Base-by-base conservation (phyloP, 2,329 filamentous ascomycete species). In the Exophiala phaeomuriformis region DNA sequence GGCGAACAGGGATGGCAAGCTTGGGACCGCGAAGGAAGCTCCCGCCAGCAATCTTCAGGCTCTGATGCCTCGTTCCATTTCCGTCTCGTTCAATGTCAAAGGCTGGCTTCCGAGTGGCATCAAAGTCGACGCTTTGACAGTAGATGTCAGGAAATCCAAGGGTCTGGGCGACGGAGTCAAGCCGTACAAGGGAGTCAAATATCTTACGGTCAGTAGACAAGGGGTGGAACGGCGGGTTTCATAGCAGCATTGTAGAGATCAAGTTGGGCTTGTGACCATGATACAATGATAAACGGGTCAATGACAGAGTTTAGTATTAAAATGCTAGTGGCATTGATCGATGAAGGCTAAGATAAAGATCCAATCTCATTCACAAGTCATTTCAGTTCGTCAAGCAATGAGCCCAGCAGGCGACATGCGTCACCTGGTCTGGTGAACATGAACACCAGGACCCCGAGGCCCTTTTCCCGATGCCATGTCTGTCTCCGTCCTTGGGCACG, bases 111-210 rank as follows among this genome's bases (percentile, higher is more conserved):
- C 82, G 0, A 84, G 81, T 60, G 82, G 82, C 2, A 75, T 85
- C 62, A 79, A 76, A 56, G 82, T 85, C 1, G 81, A 84, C 49
- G 78, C 76, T 61, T 65, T 85, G 57, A 73, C 74, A n/a, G 70
- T 85, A 9, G 81, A 84, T 67, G 75, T 81, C n/a, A 84, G 87
- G 68, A 90, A 85, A 72, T 95, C 88, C 69, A 81, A 85, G 53
- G 93, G 93, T 0, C 65, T 98, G 43, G 89, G 89, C 0, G 89
- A 95, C 61, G 83, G 86, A 2, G 83, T 97, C 37, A 94, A 90
- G 71, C 93, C 93, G 28, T 97, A 95, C 71, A 98, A 97, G 72
- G 93, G 93, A 1, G 93, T 98, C 61, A 98, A 98, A 72, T 98
- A 98, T 70, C 69, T 98, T 63, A 96, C 90, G 62, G 79, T 83